Base-by-base conservation (phyloP, 495 filamentous ascomycete genomes). In the Chaetomium fimeti region DNA sequence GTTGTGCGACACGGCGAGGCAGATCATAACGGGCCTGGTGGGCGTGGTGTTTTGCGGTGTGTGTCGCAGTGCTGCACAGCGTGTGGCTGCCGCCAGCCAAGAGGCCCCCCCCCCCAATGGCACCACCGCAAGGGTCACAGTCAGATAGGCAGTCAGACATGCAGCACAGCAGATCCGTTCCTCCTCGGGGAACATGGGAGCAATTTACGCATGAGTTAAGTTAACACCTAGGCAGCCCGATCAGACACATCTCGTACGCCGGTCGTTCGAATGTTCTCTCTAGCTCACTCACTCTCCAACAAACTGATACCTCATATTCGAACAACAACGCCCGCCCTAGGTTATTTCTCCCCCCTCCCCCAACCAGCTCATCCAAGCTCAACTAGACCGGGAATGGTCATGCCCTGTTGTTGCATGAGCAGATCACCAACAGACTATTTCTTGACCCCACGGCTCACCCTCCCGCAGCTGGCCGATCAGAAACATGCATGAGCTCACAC, bases 1-100 rank as follows among this genome's bases (percentile, higher is more conserved):
- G n/a, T 24, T 66, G 65, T 66, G 40, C 48, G 38, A 66, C 60
- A 32, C 47, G 55, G 25, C 47, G 48, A 66, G 60, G 65, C 60
- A 62, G 65, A 59, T 11, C 28, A 61, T 18, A 53, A 47, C 43
- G 28, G 28, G 53, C 6, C 32, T 22, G 15, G 2, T 45, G 25
- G 52, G 27, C 9, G 6, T 55, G 52, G 5, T 32, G 27, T 55
- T 49, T 36, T 60, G 58, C 43, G 43, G 58, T 60, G 58, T 60
- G 58, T 60, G 20, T 61, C 57, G 36, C 57, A 24, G 18, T 25
- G 42, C 16, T 51, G 60, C 18, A 22, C 18, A 16, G 49, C 51
- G 60, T 62, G 51, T 42, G 49, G 27, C 36, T 62, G 49, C 40
- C 43, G 25, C 57, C 57, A 27, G 9, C 57, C 49, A 61, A 7